These are phyloP conservation scores for Microbotryum scabiosae DNA, from an alignment of 1,284 basidiomycete genomes.

Conservation along the genomic window DNA sequence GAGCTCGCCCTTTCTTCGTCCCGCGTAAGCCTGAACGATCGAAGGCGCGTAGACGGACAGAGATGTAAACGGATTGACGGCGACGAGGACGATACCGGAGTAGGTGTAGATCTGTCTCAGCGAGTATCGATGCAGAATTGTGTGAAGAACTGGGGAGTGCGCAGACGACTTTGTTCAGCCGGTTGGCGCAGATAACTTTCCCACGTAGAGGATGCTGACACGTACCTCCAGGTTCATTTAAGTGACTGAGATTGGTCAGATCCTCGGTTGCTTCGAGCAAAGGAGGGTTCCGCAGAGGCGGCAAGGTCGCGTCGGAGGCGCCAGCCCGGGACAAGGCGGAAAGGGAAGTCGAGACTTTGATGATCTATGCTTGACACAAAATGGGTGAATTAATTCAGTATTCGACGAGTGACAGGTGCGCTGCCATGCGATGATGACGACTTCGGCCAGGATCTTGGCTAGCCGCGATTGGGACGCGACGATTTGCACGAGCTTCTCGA, in stretches of 20 bases:
- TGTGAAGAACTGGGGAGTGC: slow-evolving; percentile 67
- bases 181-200: no score
- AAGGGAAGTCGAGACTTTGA: no score
- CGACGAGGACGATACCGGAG: slow-evolving; percentile 93
- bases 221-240: slow-evolving; percentile 93
- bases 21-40: slow-evolving; percentile 95
- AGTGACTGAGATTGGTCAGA: slow-evolving; percentile 90
- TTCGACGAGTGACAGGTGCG: no score
- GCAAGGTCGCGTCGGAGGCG: slow-evolving; percentile 45
- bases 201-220: slow-evolving; percentile 2
- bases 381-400: no score
- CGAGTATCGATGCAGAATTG: slow-evolving; percentile 92
- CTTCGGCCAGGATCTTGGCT: no score
- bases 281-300: slow-evolving; percentile 92
- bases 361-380: no score
- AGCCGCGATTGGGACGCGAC: no score
- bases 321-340: slow-evolving; percentile 10
- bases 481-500: no score
- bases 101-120: slow-evolving; percentile 98
- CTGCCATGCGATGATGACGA: no score
- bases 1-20: slow-evolving; percentile 81
- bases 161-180: neutral
- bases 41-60: slow-evolving; percentile 66
- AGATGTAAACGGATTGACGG: slow-evolving; percentile 91
- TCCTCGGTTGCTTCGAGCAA: slow-evolving; percentile 94